Percentiles rank a stretch among this genome's conserved stretches.
Evolutionary conservation across 306 rosid genomes (phyloP).

Genomic region (Astragalus glycyphyllos): DNA sequence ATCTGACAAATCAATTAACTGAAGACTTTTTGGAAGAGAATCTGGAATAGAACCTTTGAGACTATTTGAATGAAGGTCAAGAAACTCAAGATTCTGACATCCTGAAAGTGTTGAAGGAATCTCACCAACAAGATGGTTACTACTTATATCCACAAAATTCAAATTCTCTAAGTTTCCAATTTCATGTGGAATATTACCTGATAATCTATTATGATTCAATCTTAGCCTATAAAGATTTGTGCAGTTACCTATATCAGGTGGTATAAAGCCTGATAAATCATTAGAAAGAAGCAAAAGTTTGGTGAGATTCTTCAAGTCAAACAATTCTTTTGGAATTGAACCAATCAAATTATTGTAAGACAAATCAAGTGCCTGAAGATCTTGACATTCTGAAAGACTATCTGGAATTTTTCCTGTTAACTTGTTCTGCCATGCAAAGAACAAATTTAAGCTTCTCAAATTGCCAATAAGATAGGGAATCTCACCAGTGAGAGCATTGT

Average conservation of each 20-base stretch:
- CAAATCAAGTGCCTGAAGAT: conserved; percentile 80
- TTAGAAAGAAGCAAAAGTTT: conserved; percentile 78
- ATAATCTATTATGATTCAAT: conserved; percentile 67
- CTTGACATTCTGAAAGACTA: conserved; percentile 66
- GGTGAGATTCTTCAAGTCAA: conserved; percentile 70
- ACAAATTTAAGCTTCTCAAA: conserved; percentile 68
- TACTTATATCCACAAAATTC: conserved; percentile 72
- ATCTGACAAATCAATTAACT: conserved; percentile 69
- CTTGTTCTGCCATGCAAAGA: conserved; percentile 86
- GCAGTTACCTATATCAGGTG: conserved; percentile 90
- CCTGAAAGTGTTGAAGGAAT: conserved; percentile 71
- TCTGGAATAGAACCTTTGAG: conserved; percentile 72
- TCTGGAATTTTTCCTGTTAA: conserved; percentile 84
- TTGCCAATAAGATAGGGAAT: conserved; percentile 76
- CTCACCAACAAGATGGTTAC: conserved; percentile 71
- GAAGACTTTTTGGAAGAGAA: conserved; percentile 74
- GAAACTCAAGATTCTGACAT: conserved; percentile 73
- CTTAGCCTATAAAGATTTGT: conserved; percentile 73
- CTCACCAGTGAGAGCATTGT: conserved; percentile 76
- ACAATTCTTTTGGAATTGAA: conserved; percentile 66
- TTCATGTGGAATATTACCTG: conserved; percentile 81
- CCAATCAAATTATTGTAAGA: conserved; percentile 79
- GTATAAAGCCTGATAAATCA: conserved; percentile 80
- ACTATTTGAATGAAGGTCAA: conserved; percentile 85
- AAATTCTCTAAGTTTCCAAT: conserved; percentile 72